Evolutionary conservation across 257 asterid genomes (phyloP).

Genomic region (Capsicum rhomboideum): DNA sequence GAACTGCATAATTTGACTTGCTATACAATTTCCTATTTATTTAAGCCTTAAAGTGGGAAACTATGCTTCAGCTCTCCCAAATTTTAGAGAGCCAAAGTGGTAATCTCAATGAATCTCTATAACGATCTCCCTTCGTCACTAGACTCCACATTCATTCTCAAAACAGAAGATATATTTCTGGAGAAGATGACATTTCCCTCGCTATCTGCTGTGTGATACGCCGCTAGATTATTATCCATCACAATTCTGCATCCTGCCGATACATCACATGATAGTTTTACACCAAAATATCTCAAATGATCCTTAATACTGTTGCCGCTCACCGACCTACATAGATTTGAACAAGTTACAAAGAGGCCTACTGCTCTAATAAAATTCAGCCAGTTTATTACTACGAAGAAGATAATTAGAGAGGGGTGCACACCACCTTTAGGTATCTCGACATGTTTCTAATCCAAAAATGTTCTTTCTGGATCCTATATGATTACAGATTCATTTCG

Average conservation of each 20-base stretch:
- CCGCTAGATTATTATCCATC: constrained; percentile 40
- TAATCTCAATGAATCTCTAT: constrained; percentile 4
- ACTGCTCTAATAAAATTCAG: not conserved
- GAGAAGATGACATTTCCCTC: constrained; percentile 63
- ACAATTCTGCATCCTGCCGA: constrained; percentile 54
- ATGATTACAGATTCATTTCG: not conserved
- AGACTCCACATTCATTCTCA: constrained; percentile 26
- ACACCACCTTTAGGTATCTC: not conserved
- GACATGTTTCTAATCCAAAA: not conserved
- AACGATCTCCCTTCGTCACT: not conserved
- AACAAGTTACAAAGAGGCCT: not conserved
- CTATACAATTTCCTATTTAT: not conserved
- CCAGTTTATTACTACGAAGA: not conserved
- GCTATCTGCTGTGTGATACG: constrained; percentile 33
- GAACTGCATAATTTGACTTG: not conserved
- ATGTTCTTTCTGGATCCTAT: not conserved
- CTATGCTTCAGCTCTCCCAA: not conserved
- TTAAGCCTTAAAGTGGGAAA: not conserved
- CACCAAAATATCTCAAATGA: constrained; percentile 66
- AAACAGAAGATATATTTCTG: constrained; percentile 28
- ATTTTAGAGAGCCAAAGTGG: not conserved
- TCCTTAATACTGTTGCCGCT: constrained; percentile 79
- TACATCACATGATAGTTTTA: constrained; percentile 62
- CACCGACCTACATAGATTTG: constrained; percentile 59
- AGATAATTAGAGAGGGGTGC: not conserved